Evolutionary conservation across 2,329 filamentous ascomycete species (phyloP).

Genomic region (Didymella keratinophila): DNA sequence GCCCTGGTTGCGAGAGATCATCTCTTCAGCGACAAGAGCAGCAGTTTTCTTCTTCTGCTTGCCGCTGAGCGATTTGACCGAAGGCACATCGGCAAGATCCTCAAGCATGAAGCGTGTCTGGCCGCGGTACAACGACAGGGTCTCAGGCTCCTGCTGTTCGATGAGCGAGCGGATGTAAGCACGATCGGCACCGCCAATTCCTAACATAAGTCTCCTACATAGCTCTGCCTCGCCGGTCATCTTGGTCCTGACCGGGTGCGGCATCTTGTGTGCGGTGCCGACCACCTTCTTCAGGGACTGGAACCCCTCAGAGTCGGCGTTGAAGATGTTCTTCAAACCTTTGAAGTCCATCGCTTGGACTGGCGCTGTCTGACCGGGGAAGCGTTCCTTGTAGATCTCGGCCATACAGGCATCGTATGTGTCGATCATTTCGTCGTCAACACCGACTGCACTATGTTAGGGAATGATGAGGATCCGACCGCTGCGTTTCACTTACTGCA

Average conservation of each 20-base stretch:
- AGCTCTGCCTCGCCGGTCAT: conserved; percentile 40
- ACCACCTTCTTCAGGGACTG: conserved; percentile 31
- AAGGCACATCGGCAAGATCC: conserved; percentile 40
- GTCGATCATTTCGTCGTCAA: conserved; percentile 55
- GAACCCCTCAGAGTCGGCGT: conserved; percentile 35
- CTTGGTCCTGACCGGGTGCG: conserved; percentile 42
- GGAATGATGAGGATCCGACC: neutral
- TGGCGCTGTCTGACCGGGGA: conserved; percentile 26
- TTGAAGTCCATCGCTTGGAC: conserved; percentile 41
- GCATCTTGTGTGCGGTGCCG: conserved; percentile 32
- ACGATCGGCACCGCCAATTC: conserved; percentile 36
- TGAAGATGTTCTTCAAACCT: conserved; percentile 42
- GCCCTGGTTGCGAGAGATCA: conserved; percentile 56
- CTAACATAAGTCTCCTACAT: conserved; percentile 42
- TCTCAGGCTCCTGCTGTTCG: conserved; percentile 37
- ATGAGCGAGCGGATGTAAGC: conserved; percentile 40
- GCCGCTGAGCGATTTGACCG: conserved; percentile 35
- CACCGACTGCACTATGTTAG: conserved; percentile 47
- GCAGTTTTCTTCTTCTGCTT: conserved; percentile 49
- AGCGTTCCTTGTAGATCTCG: conserved; percentile 48
- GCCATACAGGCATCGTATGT: conserved; percentile 50
- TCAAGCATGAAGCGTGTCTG: conserved; percentile 52
- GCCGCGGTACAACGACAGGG: conserved; percentile 46
- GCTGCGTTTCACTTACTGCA: conserved; percentile 45
- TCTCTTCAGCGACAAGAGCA: conserved; percentile 47